A percentile compares a stretch with the other conserved stretches of the same genome.
These are phyloP conservation scores for Cyclotella atomus DNA, from an alignment of 108 stramenopile species.

Conservation along the genomic window DNA sequence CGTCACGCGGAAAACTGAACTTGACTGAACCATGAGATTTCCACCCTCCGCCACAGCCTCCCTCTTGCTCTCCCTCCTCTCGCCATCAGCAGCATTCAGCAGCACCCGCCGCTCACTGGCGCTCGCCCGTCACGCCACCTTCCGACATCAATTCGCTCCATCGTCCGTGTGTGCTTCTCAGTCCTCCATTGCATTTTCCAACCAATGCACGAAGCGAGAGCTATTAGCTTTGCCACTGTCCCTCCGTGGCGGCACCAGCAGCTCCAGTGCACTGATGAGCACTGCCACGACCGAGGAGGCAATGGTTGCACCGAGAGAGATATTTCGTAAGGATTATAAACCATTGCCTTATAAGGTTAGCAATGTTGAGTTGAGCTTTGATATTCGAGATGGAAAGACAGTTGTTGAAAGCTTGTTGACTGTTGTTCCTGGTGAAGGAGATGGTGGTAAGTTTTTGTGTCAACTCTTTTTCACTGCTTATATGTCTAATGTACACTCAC, in stretches of 20 bases:
- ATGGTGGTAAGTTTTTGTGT: not conserved
- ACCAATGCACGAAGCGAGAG: not conserved
- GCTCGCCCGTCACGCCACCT: not conserved
- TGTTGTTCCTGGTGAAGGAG: not conserved
- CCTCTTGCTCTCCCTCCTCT: conserved; percentile 2
- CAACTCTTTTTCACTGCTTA: not conserved
- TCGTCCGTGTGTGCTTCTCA: not conserved
- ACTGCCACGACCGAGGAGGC: conserved; percentile 16
- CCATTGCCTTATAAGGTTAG: conserved; percentile 61
- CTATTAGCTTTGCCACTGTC: not conserved
- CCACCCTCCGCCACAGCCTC: not conserved
- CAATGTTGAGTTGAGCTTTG: conserved; percentile 73
- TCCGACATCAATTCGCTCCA: not conserved
- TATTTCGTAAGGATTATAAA: conserved; percentile 71
- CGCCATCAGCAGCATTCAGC: conserved; percentile 1
- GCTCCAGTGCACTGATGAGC: not conserved
- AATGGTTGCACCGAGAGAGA: conserved; percentile 58
- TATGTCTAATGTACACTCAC: too few species aligned
- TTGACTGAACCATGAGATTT: conserved; percentile 5
- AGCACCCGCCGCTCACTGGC: not conserved
- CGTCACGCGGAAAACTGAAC: too few species aligned
- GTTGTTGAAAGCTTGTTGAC: conserved; percentile 47
- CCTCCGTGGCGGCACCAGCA: not conserved
- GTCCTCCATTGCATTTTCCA: not conserved
- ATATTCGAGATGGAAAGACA: conserved; percentile 75